Evolutionary conservation across 257 asterid genomes (phyloP).

Genomic region (Solanum chiquidenum): DNA sequence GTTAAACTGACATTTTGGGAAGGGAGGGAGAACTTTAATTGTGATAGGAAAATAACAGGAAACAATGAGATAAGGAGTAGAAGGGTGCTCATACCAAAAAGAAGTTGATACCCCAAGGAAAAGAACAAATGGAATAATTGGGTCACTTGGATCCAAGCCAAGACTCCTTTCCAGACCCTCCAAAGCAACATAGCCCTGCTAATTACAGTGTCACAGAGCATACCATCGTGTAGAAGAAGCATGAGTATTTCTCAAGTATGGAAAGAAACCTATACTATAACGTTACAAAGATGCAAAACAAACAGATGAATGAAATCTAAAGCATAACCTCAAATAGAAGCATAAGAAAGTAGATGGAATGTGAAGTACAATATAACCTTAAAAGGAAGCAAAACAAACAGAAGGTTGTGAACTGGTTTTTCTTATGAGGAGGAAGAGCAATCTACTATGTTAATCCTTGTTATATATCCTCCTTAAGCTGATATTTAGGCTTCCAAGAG

Average conservation of each 20-base stretch:
- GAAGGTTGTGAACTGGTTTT: not conserved
- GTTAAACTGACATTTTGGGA: not conserved
- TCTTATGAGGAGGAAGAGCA: not conserved
- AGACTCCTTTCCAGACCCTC: slow-evolving; percentile 55
- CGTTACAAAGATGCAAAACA: not conserved
- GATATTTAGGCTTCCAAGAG: not conserved
- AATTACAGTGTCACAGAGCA: not conserved
- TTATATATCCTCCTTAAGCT: not conserved
- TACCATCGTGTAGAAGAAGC: not conserved
- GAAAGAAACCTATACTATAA: not conserved
- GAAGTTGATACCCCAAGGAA: slow-evolving; percentile 62
- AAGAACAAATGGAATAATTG: slow-evolving; percentile 53
- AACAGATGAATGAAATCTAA: not conserved
- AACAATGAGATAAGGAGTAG: slow-evolving; percentile 5
- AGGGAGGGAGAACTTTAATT: not conserved
- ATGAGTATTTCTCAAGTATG: not conserved
- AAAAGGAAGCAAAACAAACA: not conserved
- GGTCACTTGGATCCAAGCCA: slow-evolving; percentile 81
- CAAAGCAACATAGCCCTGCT: slow-evolving; percentile 48
- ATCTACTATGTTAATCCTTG: not conserved
- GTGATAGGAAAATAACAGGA: not conserved
- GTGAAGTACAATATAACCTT: not conserved
- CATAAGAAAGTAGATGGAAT: not conserved
- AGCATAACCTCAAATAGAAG: not conserved
- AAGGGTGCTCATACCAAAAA: slow-evolving; percentile 53